phyloP scores from a whole-genome alignment of 2,329 filamentous ascomycete species.

The Westerdykella sp. region DNA sequence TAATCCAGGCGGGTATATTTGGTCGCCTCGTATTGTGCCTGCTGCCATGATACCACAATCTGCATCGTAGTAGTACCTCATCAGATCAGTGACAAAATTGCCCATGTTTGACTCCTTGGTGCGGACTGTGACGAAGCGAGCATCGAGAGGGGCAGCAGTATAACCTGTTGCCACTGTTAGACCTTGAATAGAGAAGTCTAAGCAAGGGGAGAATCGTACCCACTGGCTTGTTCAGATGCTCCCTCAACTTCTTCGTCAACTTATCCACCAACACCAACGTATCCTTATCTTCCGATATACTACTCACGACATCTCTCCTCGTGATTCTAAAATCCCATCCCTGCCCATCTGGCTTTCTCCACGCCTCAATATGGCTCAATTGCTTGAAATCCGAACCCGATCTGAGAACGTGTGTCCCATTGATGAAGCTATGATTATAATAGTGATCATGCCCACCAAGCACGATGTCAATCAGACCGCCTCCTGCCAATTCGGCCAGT shows the following conservation, averaged over 20 bases:
- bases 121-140: slow-evolving; percentile 77
- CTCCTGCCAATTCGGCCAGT: slow-evolving; percentile 63
- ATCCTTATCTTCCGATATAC: slow-evolving; percentile 57
- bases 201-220: slow-evolving; percentile 5
- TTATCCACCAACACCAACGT: slow-evolving; percentile 59
- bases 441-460: slow-evolving; percentile 88
- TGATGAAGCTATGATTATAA: slow-evolving; percentile 71
- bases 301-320: slow-evolving; percentile 65
- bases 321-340: slow-evolving; percentile 76
- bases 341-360: slow-evolving; percentile 47
- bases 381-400: slow-evolving; percentile 92
- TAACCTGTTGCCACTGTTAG: slow-evolving; percentile 50
- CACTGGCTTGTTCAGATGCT: slow-evolving; percentile 73
- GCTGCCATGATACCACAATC: slow-evolving; percentile 81
- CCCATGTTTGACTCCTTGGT: slow-evolving; percentile 74
- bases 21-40: slow-evolving; percentile 80
- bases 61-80: slow-evolving; percentile 73
- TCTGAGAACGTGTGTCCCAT: slow-evolving; percentile 75
- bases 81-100: slow-evolving; percentile 88
- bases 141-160: slow-evolving; percentile 75
- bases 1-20: slow-evolving; percentile 77
- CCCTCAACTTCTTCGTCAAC: slow-evolving; percentile 65
- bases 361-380: slow-evolving; percentile 77
- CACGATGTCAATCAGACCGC: slow-evolving; percentile 74
- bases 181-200: neutral